Conservation (phyloP, 2,329 filamentous ascomycete species). For the Sporothrix brunneoviolacea region DNA sequence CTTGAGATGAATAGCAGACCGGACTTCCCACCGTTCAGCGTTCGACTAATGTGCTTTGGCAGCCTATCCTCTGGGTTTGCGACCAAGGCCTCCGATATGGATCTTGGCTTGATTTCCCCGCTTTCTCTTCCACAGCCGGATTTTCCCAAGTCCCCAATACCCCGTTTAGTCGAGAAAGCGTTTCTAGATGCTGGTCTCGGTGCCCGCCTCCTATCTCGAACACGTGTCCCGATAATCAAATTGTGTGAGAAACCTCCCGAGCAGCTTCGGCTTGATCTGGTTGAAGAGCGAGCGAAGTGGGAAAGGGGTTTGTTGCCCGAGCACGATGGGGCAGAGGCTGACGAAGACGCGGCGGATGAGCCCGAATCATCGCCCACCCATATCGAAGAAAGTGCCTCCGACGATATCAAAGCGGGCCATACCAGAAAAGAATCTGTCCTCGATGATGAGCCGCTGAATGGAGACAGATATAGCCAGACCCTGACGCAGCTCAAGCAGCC, state of each 20-base stretch:
- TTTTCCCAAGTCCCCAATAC: slow-evolving; percentile 54
- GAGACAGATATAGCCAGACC: slow-evolving; percentile 12
- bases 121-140: slow-evolving; percentile 49
- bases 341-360: slow-evolving; percentile 21
- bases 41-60: slow-evolving; percentile 73
- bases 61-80: slow-evolving; percentile 81
- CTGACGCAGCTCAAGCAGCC: slow-evolving; percentile 33
- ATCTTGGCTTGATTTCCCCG: slow-evolving; percentile 69
- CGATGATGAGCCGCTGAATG: slow-evolving; percentile 9
- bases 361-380: slow-evolving; percentile 1
- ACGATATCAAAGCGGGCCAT: slow-evolving; percentile 1
- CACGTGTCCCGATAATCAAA: slow-evolving; percentile 81
- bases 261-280: slow-evolving; percentile 53
- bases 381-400: not conserved
- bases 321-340: slow-evolving; percentile 28
- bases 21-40: slow-evolving; percentile 46
- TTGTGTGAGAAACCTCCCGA: slow-evolving; percentile 66
- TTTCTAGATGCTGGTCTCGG: slow-evolving; percentile 67
- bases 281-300: slow-evolving; percentile 64
- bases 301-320: slow-evolving; percentile 48
- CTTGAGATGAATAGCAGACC: slow-evolving; percentile 28
- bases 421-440: slow-evolving; percentile 9
- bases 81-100: slow-evolving; percentile 84
- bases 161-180: slow-evolving; percentile 66
- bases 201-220: slow-evolving; percentile 68